These are phyloP conservation scores for Zygosaccharomyces pseudorouxii DNA, from an alignment of 805 yeast species.

Conservation along the genomic window DNA sequence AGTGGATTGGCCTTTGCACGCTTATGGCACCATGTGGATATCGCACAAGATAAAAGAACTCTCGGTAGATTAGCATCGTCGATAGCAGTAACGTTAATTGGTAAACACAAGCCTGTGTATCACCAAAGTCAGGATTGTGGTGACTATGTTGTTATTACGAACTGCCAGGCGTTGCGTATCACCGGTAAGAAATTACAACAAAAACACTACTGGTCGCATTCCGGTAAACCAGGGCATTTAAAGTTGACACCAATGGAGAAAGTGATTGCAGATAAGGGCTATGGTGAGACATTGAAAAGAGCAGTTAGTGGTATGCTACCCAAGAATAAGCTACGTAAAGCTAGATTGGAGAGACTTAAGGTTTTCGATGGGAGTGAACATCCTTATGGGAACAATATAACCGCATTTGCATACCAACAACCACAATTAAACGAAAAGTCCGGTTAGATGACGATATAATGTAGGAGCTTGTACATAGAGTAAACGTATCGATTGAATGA, in stretches of 20 bases:
- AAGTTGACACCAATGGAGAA: constrained; percentile 77
- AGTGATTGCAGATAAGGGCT: constrained; percentile 73
- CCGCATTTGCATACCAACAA: constrained; percentile 81
- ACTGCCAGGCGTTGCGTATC: constrained; percentile 74
- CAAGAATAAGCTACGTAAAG: constrained; percentile 74
- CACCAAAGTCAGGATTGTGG: constrained; percentile 82
- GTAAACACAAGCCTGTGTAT: constrained; percentile 93
- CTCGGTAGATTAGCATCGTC: constrained; percentile 88
- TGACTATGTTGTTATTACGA: constrained; percentile 94
- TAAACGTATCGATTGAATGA: not conserved
- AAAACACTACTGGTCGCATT: constrained; percentile 85
- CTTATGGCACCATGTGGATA: constrained; percentile 94
- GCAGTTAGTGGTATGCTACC: constrained; percentile 98
- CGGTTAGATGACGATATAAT: not conserved
- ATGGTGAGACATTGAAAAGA: constrained; percentile 73
- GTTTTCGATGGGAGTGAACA: constrained; percentile 83
- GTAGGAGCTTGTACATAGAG: not conserved
- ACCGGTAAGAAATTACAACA: constrained; percentile 81
- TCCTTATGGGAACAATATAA: constrained; percentile 77
- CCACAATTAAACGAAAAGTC: constrained; percentile 37
- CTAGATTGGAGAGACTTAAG: constrained; percentile 77
- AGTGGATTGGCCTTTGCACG: constrained; percentile 76
- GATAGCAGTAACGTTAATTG: constrained; percentile 83
- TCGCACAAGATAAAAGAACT: constrained; percentile 77
- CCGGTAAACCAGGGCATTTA: constrained; percentile 84